Conservation (phyloP, 345 rosid species). For the Sonneratia alba region DNA sequence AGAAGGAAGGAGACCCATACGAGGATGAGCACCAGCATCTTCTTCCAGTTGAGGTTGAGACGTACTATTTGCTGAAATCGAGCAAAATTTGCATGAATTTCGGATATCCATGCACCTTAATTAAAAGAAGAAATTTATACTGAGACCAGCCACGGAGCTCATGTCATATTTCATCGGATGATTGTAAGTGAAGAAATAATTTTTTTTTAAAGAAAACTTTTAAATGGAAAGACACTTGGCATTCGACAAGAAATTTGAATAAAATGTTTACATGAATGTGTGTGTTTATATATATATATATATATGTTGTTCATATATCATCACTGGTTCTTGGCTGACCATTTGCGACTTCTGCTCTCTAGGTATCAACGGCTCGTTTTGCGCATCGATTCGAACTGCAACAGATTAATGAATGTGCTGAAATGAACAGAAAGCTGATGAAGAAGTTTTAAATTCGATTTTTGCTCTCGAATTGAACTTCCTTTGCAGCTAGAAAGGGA, state of each 20-base stretch:
- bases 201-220: too few relatives aligned
- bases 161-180: too few relatives aligned
- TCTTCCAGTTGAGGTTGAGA: slow-evolving; percentile 61
- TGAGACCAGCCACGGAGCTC: too few relatives aligned
- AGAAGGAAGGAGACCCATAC: slow-evolving; percentile 63
- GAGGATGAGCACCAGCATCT: slow-evolving; percentile 30
- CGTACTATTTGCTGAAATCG: slow-evolving; percentile 42
- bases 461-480: too few relatives aligned
- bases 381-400: slow-evolving; percentile 22
- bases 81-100: neutral
- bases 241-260: too few relatives aligned
- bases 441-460: too few relatives aligned
- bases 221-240: too few relatives aligned
- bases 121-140: too few relatives aligned
- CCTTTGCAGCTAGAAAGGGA: too few relatives aligned
- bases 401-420: neutral
- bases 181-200: too few relatives aligned
- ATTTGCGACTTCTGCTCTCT: slow-evolving; percentile 49
- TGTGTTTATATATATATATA: neutral
- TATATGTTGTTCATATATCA: neutral
- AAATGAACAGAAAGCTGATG: too few relatives aligned
- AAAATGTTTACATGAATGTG: neutral
- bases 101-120: too few relatives aligned
- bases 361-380: slow-evolving; percentile 57
- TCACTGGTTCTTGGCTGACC: slow-evolving; percentile 17